Evolutionary conservation across 352 stramenopile species (phyloP).

Genomic region (Phytopythium vexans): DNA sequence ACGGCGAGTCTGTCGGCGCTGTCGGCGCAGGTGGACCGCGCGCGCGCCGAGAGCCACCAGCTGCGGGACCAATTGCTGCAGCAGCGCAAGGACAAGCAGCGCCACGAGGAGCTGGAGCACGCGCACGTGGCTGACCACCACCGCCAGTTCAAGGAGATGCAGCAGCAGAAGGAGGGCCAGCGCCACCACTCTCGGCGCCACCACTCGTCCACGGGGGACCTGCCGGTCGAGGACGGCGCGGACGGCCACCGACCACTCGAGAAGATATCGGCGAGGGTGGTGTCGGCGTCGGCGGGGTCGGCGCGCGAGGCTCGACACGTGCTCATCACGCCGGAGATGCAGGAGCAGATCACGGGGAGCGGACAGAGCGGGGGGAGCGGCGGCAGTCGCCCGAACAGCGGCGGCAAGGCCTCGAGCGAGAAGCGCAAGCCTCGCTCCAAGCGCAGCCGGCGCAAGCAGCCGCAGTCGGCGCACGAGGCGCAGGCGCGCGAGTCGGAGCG

Average conservation of each 20-base stretch:
- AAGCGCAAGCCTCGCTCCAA: conserved; percentile 6
- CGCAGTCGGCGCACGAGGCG: conserved; percentile 33
- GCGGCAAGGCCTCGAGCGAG: conserved; percentile 20
- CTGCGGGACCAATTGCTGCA: conserved; percentile 22
- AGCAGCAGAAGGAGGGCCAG: conserved; percentile 1
- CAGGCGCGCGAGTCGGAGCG: conserved; percentile 44
- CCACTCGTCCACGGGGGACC: neutral
- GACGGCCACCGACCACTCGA: too few species aligned
- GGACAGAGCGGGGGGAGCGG: conserved; percentile 11
- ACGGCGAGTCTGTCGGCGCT: conserved; percentile 22
- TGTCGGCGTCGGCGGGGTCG: neutral
- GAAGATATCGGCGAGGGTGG: neutral
- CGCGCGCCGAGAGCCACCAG: conserved; percentile 12
- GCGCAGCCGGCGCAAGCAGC: conserved; percentile 16
- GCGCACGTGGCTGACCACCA: neutral
- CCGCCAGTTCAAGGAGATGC: neutral
- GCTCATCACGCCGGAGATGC: conserved; percentile 5
- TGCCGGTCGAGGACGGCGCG: too few species aligned
- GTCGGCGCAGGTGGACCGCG: conserved; percentile 15
- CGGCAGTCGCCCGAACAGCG: conserved; percentile 7
- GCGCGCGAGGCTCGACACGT: conserved; percentile 2
- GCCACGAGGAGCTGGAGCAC: neutral
- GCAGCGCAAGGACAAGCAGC: conserved; percentile 8
- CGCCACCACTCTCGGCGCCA: conserved; percentile 1
- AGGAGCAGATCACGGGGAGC: conserved; percentile 11